Conservation (phyloP, 352 stramenopile species). For the Phytophthora pistaciae region DNA sequence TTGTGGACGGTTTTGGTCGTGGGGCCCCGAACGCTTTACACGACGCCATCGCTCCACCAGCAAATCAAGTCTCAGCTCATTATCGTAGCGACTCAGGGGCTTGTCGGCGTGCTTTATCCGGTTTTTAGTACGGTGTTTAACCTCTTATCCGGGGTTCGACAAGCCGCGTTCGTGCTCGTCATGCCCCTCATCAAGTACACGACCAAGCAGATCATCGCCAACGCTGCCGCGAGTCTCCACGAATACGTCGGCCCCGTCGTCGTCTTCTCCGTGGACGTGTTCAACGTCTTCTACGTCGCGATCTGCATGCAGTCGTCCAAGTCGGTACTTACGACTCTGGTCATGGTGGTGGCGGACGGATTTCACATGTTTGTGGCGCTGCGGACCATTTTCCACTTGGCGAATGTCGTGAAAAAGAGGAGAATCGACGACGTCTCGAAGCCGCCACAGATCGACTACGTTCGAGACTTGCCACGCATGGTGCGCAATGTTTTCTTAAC, state of each 20-base stretch:
- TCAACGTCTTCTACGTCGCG: neutral
- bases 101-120: neutral
- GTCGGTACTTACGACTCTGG: neutral
- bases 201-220: neutral
- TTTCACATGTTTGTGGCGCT: constrained; percentile 2
- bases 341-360: neutral
- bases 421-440: neutral
- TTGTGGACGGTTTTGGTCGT: neutral
- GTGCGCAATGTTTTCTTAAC: neutral
- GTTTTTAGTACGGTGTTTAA: neutral
- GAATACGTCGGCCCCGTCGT: neutral
- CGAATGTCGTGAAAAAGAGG: neutral
- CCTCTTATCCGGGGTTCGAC: neutral
- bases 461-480: neutral
- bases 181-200: constrained; percentile 1
- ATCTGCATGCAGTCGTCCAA: neutral
- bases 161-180: neutral
- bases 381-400: neutral
- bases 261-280: neutral
- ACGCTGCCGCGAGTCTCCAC: neutral
- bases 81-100: neutral
- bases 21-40: neutral
- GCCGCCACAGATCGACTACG: neutral
- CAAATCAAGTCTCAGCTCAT: neutral
- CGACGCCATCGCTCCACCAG: neutral